Conservation (phyloP, 129 eudicot species). For the Rutidosis leptorrhynchoides region DNA sequence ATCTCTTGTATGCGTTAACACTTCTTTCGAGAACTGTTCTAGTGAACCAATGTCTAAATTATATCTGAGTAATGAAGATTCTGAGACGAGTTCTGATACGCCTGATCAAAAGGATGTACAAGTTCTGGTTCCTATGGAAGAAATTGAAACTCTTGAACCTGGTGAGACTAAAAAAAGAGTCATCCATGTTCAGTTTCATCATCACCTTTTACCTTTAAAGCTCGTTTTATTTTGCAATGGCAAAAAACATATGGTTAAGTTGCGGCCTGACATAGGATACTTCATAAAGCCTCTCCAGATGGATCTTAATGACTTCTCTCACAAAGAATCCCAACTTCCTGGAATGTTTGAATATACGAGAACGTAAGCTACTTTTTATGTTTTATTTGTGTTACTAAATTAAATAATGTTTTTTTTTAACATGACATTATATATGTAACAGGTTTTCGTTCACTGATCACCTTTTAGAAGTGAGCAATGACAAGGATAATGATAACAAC, state of each 20-base stretch:
- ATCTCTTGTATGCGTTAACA: constrained; percentile 56
- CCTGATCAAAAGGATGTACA: constrained; percentile 52
- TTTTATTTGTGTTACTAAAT: background rate
- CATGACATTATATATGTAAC: constrained; percentile 19
- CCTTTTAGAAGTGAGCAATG: constrained; percentile 48
- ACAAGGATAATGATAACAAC: constrained; percentile 38
- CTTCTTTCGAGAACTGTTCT: constrained; percentile 63
- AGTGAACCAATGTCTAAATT: constrained; percentile 48
- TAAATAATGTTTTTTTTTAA: too few relatives aligned
- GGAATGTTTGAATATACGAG: constrained; percentile 92
- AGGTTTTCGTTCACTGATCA: constrained; percentile 80
- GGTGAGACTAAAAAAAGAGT: constrained; percentile 50
- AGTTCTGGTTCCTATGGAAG: constrained; percentile 61
- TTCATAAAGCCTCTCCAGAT: constrained; percentile 77
- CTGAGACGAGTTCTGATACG: constrained; percentile 37
- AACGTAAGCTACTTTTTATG: constrained; percentile 43
- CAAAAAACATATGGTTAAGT: constrained; percentile 60
- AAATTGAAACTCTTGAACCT: constrained; percentile 58
- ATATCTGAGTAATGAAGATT: constrained; percentile 48
- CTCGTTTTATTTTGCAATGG: constrained; percentile 57
- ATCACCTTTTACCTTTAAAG: constrained; percentile 93
- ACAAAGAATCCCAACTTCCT: constrained; percentile 81
- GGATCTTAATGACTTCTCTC: constrained; percentile 48
- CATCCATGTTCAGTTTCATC: constrained; percentile 81
- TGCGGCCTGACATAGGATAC: constrained; percentile 91